phyloP scores from a whole-genome alignment of 768 basidiomycete genomes.

The Mycena epipterygia region DNA sequence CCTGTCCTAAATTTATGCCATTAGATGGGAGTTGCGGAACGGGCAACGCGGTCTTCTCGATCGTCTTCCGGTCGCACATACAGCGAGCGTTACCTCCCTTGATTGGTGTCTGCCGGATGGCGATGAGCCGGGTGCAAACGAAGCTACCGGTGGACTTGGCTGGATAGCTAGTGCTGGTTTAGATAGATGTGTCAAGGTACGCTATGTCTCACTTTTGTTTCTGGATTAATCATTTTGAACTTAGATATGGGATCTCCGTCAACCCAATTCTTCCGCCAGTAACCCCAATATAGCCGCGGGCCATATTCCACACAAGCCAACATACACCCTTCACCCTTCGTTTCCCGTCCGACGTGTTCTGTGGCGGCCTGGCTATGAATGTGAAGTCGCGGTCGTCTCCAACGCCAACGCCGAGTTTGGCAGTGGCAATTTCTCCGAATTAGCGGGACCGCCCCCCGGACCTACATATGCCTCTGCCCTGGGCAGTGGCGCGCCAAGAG shows the following conservation, averaged over 20 bases:
- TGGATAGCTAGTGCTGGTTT: slow-evolving; percentile 88
- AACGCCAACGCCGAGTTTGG: slow-evolving; percentile 69
- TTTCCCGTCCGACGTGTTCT: slow-evolving; percentile 80
- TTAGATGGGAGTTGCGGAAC: slow-evolving; percentile 85
- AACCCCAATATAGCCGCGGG: slow-evolving; percentile 50
- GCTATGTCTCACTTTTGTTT: slow-evolving; percentile 25
- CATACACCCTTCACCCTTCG: slow-evolving; percentile 80
- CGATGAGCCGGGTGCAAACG: slow-evolving; percentile 32
- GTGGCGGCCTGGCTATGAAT: slow-evolving; percentile 85
- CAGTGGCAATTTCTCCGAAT: slow-evolving; percentile 40
- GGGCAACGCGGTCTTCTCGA: slow-evolving; percentile 82
- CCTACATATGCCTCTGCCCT: slow-evolving; percentile 30
- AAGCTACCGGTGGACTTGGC: slow-evolving; percentile 58
- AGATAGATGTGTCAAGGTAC: slow-evolving; percentile 83
- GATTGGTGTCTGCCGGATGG: slow-evolving; percentile 72
- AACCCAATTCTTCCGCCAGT: slow-evolving; percentile 48
- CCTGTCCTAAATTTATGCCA: not conserved
- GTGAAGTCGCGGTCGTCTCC: slow-evolving; percentile 82
- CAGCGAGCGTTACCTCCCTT: slow-evolving; percentile 76
- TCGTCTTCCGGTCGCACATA: slow-evolving; percentile 80
- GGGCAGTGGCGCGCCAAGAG: slow-evolving; percentile 29
- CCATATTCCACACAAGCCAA: slow-evolving; percentile 74
- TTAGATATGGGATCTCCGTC: slow-evolving; percentile 81
- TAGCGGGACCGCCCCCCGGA: slow-evolving; percentile 32
- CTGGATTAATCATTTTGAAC: slow-evolving; percentile 4